Conservation (phyloP, 805 yeast species). For the Ogataea saltuana region DNA sequence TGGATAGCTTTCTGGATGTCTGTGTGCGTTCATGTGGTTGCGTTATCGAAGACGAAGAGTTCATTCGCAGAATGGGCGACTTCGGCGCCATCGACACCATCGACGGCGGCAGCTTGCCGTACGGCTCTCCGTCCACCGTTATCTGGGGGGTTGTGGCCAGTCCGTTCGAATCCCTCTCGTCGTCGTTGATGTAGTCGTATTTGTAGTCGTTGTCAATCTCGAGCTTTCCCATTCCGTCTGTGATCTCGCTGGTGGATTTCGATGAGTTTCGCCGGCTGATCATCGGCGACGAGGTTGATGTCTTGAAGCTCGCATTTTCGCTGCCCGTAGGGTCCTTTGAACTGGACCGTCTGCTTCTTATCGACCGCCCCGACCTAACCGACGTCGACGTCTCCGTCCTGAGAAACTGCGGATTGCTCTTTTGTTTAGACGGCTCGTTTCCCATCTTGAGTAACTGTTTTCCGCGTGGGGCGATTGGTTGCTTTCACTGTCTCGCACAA, state of each 20-base stretch:
- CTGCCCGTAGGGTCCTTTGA: constrained; percentile 20
- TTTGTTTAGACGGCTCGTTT: constrained; percentile 37
- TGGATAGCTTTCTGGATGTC: constrained; percentile 11
- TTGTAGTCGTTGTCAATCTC: constrained; percentile 20
- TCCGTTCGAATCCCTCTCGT: constrained; percentile 2
- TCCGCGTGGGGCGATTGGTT: not conserved
- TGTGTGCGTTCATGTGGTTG: constrained; percentile 5
- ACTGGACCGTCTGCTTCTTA: constrained; percentile 31
- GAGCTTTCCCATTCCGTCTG: constrained; percentile 21
- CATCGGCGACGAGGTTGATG: constrained; percentile 27
- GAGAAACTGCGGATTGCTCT: constrained; percentile 27
- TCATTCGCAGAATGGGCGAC: constrained; percentile 36
- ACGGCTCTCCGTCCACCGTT: constrained; percentile 15
- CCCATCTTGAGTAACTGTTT: constrained; percentile 28
- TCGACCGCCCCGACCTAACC: constrained; percentile 31
- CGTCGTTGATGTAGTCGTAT: constrained; percentile 28
- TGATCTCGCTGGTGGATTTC: constrained; percentile 23
- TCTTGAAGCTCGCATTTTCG: constrained; percentile 24
- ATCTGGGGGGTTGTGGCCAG: constrained; percentile 16
- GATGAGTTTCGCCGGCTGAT: constrained; percentile 31
- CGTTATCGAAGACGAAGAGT: constrained; percentile 32
- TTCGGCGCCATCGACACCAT: constrained; percentile 37
- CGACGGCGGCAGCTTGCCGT: constrained; percentile 34
- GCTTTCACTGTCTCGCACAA: not conserved
- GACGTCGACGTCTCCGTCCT: constrained; percentile 37